Base-by-base conservation (phyloP, 176 grass and related monocot genomes). In the Puccinellia tenuiflora region DNA sequence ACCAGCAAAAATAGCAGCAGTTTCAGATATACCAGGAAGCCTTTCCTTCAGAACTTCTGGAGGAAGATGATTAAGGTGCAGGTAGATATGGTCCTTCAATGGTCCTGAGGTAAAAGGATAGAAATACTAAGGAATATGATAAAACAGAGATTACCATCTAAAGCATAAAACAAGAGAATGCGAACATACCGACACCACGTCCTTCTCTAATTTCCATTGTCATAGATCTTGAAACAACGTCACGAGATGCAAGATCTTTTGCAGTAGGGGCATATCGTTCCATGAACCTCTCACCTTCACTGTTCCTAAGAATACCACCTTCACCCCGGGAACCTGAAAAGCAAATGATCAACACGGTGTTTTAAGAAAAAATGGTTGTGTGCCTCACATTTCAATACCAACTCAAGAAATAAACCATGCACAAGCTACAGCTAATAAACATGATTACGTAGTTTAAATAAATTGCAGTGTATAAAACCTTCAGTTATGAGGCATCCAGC, bases 21-120 rank as follows among this genome's bases (percentile, higher is more conserved):
- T 98, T 88, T 98, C 95, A 73, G 92, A 98, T 82, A 98, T 98
- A 73, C 95, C 95, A 81, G 95, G 95, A 64, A 98, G 92, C 81
- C 94, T 91, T 90, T 97, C 94, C 83, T 97, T 97, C 0, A 97
- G 89, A 88, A 94, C 92, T 77, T 94, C 92, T 6, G 92, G 89
- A 18, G 92, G 92, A 53, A 94, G 85, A 79, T 94, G 92, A 63
- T 94, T 94, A 17, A 94, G 69, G 38, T 94, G 93, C 90, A 95
- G 65, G 89, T 95, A 95, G 50, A 95, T 92, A 79, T 97, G 95
- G 73, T 97, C 95, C 90, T 94, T 97, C 75, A 94, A 34, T 68
- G 95, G 90, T 57, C 95, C 95, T 97, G 72, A 13, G 25, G 40
- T 79, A 50, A 73, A 29, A 37, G 26, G 46, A 42, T 55, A 4